Base-by-base conservation (phyloP, 495 filamentous ascomycete genomes). In the Penicillium diatomitis region DNA sequence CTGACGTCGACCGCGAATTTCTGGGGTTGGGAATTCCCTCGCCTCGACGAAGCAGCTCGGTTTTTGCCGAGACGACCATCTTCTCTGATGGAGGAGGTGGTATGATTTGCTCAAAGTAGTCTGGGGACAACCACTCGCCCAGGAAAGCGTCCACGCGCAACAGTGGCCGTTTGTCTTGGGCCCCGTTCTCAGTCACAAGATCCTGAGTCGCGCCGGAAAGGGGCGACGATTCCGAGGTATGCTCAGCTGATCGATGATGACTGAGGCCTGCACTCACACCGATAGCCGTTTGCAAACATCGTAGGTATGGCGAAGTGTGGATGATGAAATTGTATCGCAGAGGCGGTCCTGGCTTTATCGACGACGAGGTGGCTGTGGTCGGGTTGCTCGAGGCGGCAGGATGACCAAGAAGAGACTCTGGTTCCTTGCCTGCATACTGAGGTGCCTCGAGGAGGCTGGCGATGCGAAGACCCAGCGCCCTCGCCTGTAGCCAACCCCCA, bases 111-210 rank as follows among this genome's bases (percentile, higher is more conserved):
- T 91, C 89, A 58, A 87, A 99, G 60, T 99, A 99, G 58, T 88
- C 84, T 4, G 88, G 87, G 4, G 84, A 85, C 38, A 97, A 74
- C 92, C 92, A 99, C 70, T 99, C 92, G 10, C 94, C 94, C 3
- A 97, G 76, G 61, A 90, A 94, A 0, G 94, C 84, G 67, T 97
- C 94, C 5, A 97, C 76, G 2, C 92, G 84, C 43, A 97, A 54
- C 7, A 66, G 51, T 43, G 64, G 62, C 32, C 67, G 62, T 8
- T 50, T 44, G 34, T 54, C 59, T 8, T 46, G 32, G 37, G 49
- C 53, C 29, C 40, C n/a, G 44, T 47, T 7, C 48, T 56, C 30
- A 34, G 28, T 29, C 32, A n/a, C 9, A 4, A 30, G 6, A 30
- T 34, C 28, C 6, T 45, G 46, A 4, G 32, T 4, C 20, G 8